Percentiles rank a stretch among this genome's conserved stretches.
phyloP scores from a whole-genome alignment of 148 eudicot genomes.

The Silene conica region DNA sequence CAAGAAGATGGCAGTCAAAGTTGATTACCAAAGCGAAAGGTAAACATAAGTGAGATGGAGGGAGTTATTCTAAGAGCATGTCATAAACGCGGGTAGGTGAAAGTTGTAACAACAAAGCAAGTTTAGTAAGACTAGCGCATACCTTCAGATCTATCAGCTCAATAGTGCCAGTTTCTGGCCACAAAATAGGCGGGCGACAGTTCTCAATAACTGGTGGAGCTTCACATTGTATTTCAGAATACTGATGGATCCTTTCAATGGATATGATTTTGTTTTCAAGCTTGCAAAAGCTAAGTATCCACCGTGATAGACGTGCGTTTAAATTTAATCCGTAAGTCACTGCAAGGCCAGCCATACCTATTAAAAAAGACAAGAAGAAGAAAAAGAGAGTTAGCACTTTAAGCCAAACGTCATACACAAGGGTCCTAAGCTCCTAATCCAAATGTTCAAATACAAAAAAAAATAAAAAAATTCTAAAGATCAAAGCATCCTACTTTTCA shows the following conservation, averaged over 20 bases:
- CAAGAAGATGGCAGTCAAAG: not conserved
- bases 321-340: constrained; percentile 92
- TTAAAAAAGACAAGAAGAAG: constrained; percentile 13
- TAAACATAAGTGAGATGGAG: not conserved
- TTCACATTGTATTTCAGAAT: constrained; percentile 82
- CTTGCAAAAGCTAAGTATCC: constrained; percentile 99
- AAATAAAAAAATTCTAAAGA: not conserved
- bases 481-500: constrained; percentile 1
- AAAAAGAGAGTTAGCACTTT: constrained; percentile 15
- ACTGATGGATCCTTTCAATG: constrained; percentile 90
- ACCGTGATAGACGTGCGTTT: constrained; percentile 90
- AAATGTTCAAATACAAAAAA: not conserved
- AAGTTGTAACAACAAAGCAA: not conserved
- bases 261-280: constrained; percentile 98
- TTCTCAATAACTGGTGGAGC: constrained; percentile 79
- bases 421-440: not conserved
- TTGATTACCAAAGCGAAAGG: not conserved
- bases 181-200: constrained; percentile 60
- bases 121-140: constrained; percentile 7
- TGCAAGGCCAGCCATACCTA: constrained; percentile 99
- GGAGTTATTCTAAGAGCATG: not conserved
- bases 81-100: not conserved
- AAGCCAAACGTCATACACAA: not conserved
- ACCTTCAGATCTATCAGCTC: constrained; percentile 85
- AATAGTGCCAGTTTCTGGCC: constrained; percentile 90